phyloP scores from a whole-genome alignment of 2,329 filamentous ascomycete species.

The Tolypocladium nubicola region DNA sequence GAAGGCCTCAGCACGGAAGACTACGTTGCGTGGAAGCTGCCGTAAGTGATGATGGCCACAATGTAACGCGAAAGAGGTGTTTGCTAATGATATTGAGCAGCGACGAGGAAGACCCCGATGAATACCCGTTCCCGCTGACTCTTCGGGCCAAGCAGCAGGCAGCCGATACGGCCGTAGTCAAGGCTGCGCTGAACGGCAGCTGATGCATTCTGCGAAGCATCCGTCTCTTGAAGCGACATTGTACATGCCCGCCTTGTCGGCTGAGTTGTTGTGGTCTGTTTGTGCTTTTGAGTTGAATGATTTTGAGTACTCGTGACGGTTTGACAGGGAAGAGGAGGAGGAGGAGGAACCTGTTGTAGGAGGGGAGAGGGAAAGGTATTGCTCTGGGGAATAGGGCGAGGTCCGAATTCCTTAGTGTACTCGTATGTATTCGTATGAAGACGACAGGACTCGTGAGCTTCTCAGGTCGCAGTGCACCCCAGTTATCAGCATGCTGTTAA shows the following conservation, averaged over 20 bases:
- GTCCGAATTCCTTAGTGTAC: not conserved
- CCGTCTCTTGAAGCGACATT: not conserved
- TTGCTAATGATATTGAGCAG: constrained; percentile 28
- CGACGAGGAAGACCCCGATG: constrained; percentile 86
- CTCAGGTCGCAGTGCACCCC: not conserved
- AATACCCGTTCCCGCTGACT: constrained; percentile 50
- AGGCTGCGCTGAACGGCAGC: constrained; percentile 10
- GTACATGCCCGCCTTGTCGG: not conserved
- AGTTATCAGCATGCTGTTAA: not conserved
- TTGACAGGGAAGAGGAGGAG: not conserved
- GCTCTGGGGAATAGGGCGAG: not conserved
- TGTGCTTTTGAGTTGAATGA: not conserved
- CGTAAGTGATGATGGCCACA: constrained; percentile 52
- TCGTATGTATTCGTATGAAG: not conserved
- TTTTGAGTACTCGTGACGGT: not conserved
- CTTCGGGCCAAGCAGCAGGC: constrained; percentile 40
- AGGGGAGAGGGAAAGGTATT: not conserved
- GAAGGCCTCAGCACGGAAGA: constrained; percentile 94
- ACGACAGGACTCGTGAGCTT: not conserved
- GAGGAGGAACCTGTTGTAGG: not conserved
- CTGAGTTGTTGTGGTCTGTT: not conserved
- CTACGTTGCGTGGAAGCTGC: constrained; percentile 95
- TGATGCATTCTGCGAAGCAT: not conserved
- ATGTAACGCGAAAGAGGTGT: not conserved
- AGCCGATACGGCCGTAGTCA: constrained; percentile 14